Evolutionary conservation across 228 moss, liverwort and hornwort species (phyloP), one percentile per base, ranked within the genome.

Genomic region (Sphagnum fallax): DNA sequence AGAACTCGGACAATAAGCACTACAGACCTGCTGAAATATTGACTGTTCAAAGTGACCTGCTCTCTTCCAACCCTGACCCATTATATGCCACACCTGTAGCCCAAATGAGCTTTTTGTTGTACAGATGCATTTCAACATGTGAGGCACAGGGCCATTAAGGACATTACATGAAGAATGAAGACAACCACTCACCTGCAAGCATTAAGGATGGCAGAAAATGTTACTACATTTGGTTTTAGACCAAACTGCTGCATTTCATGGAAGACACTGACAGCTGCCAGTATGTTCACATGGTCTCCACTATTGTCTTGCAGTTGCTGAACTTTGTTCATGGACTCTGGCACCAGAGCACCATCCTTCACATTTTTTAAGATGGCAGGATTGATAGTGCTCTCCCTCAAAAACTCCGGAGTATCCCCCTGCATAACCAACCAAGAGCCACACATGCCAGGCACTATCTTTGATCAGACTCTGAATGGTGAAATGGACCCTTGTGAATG

Each of bases 191-290:
- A 91, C 91, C 91, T 91, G 91, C 92, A 96, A 8, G 96, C 96
- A 73, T 97, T 97, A 10, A 97, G 78, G 52, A 97, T 93, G 12
- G 96, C 96, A 8, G 96, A 97, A 71, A 97, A 97, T 0, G 96
- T 97, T 47, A 97, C 91, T 1, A 97, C 96, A 14, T 97, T 97
- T 18, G 96, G 96, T 75, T 97, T 93, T 67, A 97, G 68, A 5
- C 96, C 96, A 51, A 89, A 91, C 74, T 97, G 93, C 81, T 93
- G 96, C 91, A 97, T 97, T 68, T 93, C 96, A 70, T 93, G 93
- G 66, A 88, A 84, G 60, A 88, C 84, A 50, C 84, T 82, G 58
- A 88, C 84, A 8, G 88, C 88, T 55, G 88, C 88, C 50, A 88
- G 67, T 50, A 88, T 84, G 7, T 75, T 70, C 2, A 3, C 32